These are phyloP conservation scores for Rubroboletus pulcherrimus DNA, from an alignment of 768 basidiomycete species.

Conservation along the genomic window DNA sequence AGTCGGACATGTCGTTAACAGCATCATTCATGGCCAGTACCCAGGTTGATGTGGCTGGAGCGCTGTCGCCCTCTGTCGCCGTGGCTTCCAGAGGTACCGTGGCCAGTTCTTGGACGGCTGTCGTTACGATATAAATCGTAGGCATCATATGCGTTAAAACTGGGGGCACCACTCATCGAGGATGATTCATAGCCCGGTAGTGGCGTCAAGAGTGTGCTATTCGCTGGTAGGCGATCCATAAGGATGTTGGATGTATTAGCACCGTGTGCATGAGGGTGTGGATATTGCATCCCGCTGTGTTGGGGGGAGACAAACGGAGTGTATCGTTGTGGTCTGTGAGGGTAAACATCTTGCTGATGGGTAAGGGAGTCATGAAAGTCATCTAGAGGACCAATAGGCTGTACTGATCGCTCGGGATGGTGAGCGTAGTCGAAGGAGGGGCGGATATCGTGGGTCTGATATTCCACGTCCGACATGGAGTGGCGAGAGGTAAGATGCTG, in stretches of 20 bases:
- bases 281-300: slow-evolving; percentile 12
- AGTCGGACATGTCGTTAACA: background rate
- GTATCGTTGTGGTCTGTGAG: slow-evolving; percentile 29
- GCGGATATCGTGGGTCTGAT: slow-evolving; percentile 16
- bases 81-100: slow-evolving; percentile 28
- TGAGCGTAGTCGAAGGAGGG: slow-evolving; percentile 24
- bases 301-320: slow-evolving; percentile 19
- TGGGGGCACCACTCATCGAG: slow-evolving; percentile 25
- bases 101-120: slow-evolving; percentile 40
- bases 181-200: slow-evolving; percentile 53
- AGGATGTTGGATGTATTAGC: slow-evolving; percentile 14
- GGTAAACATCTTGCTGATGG: slow-evolving; percentile 17
- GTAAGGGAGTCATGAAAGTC: slow-evolving; percentile 20
- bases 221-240: slow-evolving; percentile 49
- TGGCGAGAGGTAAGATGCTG: slow-evolving; percentile 23
- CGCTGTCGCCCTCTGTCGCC: slow-evolving; percentile 22
- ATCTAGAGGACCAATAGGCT: slow-evolving; percentile 6
- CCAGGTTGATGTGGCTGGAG: slow-evolving; percentile 13
- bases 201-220: slow-evolving; percentile 72
- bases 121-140: slow-evolving; percentile 40
- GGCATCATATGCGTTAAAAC: slow-evolving; percentile 18
- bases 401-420: slow-evolving; percentile 22
- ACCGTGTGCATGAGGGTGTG: slow-evolving; percentile 27
- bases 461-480: slow-evolving; percentile 26
- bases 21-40: slow-evolving; percentile 5